phyloP scores from a whole-genome alignment of 306 rosid genomes.

The Inga leiocalycina region DNA sequence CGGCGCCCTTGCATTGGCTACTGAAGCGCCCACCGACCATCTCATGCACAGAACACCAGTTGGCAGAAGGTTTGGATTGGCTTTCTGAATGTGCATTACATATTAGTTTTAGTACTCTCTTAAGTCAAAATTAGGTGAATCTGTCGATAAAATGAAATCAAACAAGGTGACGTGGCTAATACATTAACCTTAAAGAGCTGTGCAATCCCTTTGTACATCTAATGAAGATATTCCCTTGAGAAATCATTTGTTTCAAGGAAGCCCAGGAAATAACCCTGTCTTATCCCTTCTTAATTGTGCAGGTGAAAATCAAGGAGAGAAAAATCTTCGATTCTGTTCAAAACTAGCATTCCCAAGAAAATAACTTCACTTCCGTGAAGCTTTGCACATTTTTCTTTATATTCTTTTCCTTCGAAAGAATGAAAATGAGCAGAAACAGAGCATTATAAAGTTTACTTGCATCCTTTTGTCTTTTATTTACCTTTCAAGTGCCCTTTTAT shows the following conservation, averaged over 20 bases:
- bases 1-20: conserved; percentile 97
- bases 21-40: conserved; percentile 95
- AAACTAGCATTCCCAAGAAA: neutral
- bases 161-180: conserved; percentile 2
- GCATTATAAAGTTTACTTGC: neutral
- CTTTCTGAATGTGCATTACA: conserved; percentile 21
- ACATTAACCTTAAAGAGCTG: neutral
- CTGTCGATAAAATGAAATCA: conserved; percentile 17
- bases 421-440: conserved; percentile 16
- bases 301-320: conserved; percentile 4
- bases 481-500: neutral
- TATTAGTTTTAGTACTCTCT: conserved; percentile 7
- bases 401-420: conserved; percentile 9
- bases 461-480: conserved; percentile 4
- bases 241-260: conserved; percentile 14
- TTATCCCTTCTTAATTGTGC: conserved; percentile 6
- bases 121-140: neutral
- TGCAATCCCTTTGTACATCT: neutral
- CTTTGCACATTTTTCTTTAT: conserved; percentile 3
- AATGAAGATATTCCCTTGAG: neutral
- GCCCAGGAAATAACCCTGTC: neutral
- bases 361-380: conserved; percentile 2
- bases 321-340: conserved; percentile 10
- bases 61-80: conserved; percentile 78
- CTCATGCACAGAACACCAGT: conserved; percentile 89